Evolutionary conservation across 164 flowering plant genomes (phyloP), one percentile per base, ranked within the genome.

Genomic region (Sedum album): DNA sequence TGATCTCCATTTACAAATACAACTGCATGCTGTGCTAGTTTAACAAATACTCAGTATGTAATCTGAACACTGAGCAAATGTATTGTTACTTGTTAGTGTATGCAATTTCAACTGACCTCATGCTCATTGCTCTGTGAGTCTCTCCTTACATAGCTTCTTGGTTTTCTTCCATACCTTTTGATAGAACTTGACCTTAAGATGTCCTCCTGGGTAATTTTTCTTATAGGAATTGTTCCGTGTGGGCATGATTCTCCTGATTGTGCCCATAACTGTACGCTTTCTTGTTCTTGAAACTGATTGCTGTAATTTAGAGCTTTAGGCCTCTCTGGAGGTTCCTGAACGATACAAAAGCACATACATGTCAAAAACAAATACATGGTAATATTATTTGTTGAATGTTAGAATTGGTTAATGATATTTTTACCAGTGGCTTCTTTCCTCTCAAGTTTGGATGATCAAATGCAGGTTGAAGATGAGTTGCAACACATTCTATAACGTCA

Each of bases 401-500:
- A 28, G 25, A 36, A n/a, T 1, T 42, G 25, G n/a, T 2, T 62
- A 20, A 25, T 26, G 26, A 30, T 20, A 66, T 70, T 57, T 60
- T 17, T 82, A 91, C 96, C 96, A 90, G 60, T 72, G 96, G 96
- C 63, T 71, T 87, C 66, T 83, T 84, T 57, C 99, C 99, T 82
- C 66, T 81, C 30, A 94, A 82, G 74, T 75, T 48, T 28, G 62
- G 62, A 57, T 28, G 62, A 57, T 57, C 62, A 57, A 57, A 57
- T 57, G 62, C 62, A 57, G 95, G 98, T 79, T 94, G 98, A 66
- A 80, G 89, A 84, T 94, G 89, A 71, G 90, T 70, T 7, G 70
- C 41, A 67, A 94, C 92, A 77, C 98, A 94, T 68, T 94, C 93
- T 51, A 94, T 86, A 26, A 85, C 46, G 80, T 94, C 98, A 25